Evolutionary conservation across 345 rosid species (phyloP).

Genomic region (Gossypium australe): DNA sequence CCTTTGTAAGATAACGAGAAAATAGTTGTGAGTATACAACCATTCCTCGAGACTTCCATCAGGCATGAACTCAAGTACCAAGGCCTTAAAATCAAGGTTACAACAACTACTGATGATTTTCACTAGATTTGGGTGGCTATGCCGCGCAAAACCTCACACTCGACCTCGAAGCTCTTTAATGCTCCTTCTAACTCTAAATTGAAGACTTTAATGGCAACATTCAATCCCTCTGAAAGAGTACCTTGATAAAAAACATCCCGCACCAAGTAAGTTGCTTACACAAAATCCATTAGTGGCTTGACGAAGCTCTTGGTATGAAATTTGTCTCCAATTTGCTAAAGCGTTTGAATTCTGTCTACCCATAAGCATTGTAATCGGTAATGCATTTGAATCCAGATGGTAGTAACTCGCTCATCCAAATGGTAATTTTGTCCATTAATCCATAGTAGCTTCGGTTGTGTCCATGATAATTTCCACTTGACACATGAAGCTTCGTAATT

Average conservation of each 20-base stretch:
- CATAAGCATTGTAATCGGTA: background rate
- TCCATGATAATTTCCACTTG: no score
- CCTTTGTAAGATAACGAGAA: background rate
- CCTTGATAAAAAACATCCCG: background rate
- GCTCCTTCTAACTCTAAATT: background rate
- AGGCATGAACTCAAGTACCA: background rate
- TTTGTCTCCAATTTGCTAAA: background rate
- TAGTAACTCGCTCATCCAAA: no score
- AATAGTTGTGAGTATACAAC: background rate
- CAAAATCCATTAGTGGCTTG: background rate
- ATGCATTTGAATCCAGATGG: no score
- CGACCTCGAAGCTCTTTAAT: background rate
- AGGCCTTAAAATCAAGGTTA: background rate
- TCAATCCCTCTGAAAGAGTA: background rate
- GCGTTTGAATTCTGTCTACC: background rate
- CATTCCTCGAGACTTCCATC: background rate
- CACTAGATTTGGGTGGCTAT: background rate
- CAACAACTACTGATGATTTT: background rate
- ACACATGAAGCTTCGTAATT: no score
- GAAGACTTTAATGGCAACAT: background rate
- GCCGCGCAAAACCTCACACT: background rate
- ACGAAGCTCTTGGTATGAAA: background rate
- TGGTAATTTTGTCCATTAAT: no score
- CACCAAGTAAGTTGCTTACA: background rate
- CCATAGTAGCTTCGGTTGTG: no score